These are phyloP conservation scores for Tetrapisispora taiwanensis DNA, from an alignment of 805 yeast species.

Conservation along the genomic window DNA sequence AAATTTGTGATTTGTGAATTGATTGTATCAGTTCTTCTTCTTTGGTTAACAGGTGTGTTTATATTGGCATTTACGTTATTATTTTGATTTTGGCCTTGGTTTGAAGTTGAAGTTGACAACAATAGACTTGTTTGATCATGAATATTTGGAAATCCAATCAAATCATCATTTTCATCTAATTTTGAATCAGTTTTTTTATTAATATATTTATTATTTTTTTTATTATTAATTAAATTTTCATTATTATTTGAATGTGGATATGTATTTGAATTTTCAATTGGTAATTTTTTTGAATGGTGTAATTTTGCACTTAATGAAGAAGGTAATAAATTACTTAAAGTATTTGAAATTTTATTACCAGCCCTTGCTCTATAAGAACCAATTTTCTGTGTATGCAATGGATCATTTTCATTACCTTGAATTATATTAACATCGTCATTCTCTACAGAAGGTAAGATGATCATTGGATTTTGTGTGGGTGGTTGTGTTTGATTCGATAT, in stretches of 20 bases:
- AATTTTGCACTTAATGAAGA: slow-evolving; percentile 26
- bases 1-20: slow-evolving; percentile 29
- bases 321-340: slow-evolving; percentile 28
- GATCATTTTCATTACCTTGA: neutral
- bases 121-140: slow-evolving; percentile 13
- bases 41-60: slow-evolving; percentile 21
- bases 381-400: slow-evolving; percentile 16
- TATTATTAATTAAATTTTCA: neutral
- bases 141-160: slow-evolving; percentile 18
- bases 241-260: neutral
- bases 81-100: neutral
- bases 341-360: slow-evolving; percentile 26
- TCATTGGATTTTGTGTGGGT: neutral
- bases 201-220: neutral
- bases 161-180: slow-evolving; percentile 5
- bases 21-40: slow-evolving; percentile 29
- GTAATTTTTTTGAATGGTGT: slow-evolving; percentile 12
- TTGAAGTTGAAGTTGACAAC: slow-evolving; percentile 16
- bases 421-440: neutral
- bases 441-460: neutral
- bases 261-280: neutral
- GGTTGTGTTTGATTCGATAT: too few species aligned
- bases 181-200: neutral
- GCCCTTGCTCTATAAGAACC: slow-evolving; percentile 29
- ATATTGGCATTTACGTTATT: slow-evolving; percentile 6